Evolutionary conservation across 1,284 basidiomycete species (phyloP).

Genomic region (Cystobasidium pallidum): DNA sequence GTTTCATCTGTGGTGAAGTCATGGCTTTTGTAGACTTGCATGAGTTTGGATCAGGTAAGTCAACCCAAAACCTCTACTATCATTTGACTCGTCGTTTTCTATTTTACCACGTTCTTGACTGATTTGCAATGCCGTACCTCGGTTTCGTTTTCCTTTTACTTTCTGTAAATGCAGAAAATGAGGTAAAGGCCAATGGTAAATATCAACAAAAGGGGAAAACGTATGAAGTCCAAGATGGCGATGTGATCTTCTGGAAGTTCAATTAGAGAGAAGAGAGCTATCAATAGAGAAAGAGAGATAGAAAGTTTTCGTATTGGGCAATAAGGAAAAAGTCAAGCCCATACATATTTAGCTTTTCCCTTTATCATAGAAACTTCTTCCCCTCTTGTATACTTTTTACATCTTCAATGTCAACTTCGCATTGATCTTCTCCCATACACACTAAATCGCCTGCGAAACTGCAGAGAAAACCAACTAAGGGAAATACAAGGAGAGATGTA

Average conservation of each 20-base stretch:
- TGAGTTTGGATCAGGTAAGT: conserved; percentile 71
- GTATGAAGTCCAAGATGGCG: conserved; percentile 69
- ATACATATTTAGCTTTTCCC: too few relatives aligned
- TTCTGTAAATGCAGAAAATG: conserved; percentile 63
- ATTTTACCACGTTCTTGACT: too few relatives aligned
- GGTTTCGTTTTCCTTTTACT: not conserved
- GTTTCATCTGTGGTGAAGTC: conserved; percentile 99
- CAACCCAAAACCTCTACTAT: too few relatives aligned
- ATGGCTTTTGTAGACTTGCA: conserved; percentile 90
- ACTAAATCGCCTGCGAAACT: not conserved
- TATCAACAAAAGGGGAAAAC: conserved; percentile 95
- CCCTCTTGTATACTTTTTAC: too few relatives aligned
- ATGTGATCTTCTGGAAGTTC: conserved; percentile 53
- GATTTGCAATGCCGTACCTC: too few relatives aligned
- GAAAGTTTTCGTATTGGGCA: not conserved
- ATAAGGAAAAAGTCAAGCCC: too few relatives aligned
- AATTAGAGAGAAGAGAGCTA: conserved; percentile 12
- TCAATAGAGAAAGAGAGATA: not conserved
- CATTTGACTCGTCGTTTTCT: too few relatives aligned
- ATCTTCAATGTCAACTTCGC: not conserved
- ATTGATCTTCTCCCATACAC: not conserved
- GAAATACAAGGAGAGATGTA: conserved; percentile 9
- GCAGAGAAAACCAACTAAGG: not conserved
- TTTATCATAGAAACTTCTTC: too few relatives aligned
- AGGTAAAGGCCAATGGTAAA: conserved; percentile 92